Evolutionary conservation across 169 alveolate species (phyloP), one percentile per base, ranked within the genome.

Genomic region (Plasmodium vivax): DNA sequence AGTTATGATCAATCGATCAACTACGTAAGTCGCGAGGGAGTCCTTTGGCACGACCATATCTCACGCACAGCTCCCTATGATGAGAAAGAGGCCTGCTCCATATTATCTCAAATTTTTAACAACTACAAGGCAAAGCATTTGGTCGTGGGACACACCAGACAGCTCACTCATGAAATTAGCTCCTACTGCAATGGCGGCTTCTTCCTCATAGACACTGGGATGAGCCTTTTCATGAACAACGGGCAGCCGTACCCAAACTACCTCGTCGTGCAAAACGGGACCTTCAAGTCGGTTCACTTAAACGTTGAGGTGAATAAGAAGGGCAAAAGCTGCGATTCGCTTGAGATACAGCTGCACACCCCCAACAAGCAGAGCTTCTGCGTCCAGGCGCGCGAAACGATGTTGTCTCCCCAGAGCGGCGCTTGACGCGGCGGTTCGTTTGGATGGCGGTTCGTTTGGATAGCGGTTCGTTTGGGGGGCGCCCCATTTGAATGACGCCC

Each of bases 181-280:
- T n/a, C 83, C 23, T 85, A 34, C 71, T 85, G 93, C 56, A 77
- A 85, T 75, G 41, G 80, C 7, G 30, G 47, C n/a, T 54, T 34
- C 32, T 85, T 85, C 77, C 93, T 85, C 36, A 85, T 85, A n/a
- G 93, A 85, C 68, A 85, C 93, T 12, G 85, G 93, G 23, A 85
- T 85, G 93, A 85, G 93, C 47, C 71, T 85, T 75, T 85, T 85
- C 62, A 85, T 79, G 93, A 85, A 85, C 45, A 36, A 77, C 43
- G 93, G 82, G 6, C 85, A 74, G 43, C 85, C 47, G 9, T 77
- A 75, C 56, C 93, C 93, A 23, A 85, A 51, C 80, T 85, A 85
- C 45, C 85, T 85, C 14, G 56, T 51, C 12, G 80, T 45, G 14
- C 82, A 85, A 19, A n/a, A 85, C 43, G 73, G 81, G 3, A 71